Conservation (phyloP, 179 eudicot genomes). For the Sideroxylon spinosum region DNA sequence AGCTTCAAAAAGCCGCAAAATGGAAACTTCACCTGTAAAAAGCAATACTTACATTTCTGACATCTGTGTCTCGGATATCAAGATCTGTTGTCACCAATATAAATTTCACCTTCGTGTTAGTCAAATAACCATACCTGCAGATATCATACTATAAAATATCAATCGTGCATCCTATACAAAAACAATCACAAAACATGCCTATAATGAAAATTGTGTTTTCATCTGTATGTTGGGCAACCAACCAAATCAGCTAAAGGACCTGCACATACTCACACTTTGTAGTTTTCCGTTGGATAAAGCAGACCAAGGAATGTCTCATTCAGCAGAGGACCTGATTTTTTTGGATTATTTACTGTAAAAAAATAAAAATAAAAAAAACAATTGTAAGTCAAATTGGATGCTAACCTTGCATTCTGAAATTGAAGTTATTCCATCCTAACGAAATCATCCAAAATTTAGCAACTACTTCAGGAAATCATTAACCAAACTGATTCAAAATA, state of each 20-base stretch:
- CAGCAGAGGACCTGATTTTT: constrained; percentile 82
- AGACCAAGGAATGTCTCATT: constrained; percentile 93
- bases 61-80: constrained; percentile 89
- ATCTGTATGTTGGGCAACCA: too few relatives aligned
- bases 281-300: constrained; percentile 91
- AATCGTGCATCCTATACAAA: not conserved
- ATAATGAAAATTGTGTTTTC: too few relatives aligned
- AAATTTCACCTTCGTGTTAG: constrained; percentile 91
- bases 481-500: too few relatives aligned
- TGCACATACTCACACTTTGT: constrained; percentile 72
- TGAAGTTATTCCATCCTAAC: not conserved
- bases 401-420: not conserved
- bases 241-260: too few relatives aligned
- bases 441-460: not conserved
- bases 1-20: too few relatives aligned
- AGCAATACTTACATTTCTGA: constrained; percentile 73
- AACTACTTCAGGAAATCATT: not conserved
- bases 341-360: constrained; percentile 85
- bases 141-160: not conserved
- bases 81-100: constrained; percentile 91
- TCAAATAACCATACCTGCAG: constrained; percentile 88
- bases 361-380: not conserved
- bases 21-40: too few relatives aligned
- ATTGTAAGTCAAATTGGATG: not conserved
- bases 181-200: not conserved